phyloP scores from a whole-genome alignment of 2,329 filamentous ascomycete species.

The Rhinocladiella similis region DNA sequence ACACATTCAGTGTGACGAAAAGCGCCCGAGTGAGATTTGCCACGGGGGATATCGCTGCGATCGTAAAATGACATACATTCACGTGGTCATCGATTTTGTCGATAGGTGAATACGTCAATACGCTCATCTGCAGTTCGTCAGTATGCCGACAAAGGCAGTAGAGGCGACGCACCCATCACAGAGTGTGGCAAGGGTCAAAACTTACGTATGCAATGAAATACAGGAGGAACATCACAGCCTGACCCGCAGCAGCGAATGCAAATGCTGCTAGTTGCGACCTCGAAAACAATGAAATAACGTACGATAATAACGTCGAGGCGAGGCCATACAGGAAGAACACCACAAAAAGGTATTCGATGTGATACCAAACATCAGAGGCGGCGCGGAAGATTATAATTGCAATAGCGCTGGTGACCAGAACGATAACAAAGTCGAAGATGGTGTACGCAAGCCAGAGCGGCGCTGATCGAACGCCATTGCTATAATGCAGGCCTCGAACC shows the following conservation, averaged over 20 bases:
- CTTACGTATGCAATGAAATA: slow-evolving; percentile 67
- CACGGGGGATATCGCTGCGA: slow-evolving; percentile 73
- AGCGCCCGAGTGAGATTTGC: slow-evolving; percentile 73
- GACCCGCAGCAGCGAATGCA: slow-evolving; percentile 75
- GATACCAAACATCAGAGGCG: slow-evolving; percentile 67
- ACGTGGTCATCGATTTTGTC: slow-evolving; percentile 68
- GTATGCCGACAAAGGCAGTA: no score
- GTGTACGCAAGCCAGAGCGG: slow-evolving; percentile 85
- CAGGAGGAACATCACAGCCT: slow-evolving; percentile 69
- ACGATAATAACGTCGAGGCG: slow-evolving; percentile 72
- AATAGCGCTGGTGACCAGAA: slow-evolving; percentile 66
- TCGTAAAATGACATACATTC: slow-evolving; percentile 70
- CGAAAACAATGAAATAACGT: slow-evolving; percentile 78
- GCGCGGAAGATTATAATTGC: slow-evolving; percentile 69
- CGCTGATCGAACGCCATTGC: slow-evolving; percentile 79
- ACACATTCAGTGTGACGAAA: slow-evolving; percentile 78
- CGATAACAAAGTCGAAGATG: slow-evolving; percentile 75
- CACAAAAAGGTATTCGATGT: slow-evolving; percentile 77
- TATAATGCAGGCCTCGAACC: slow-evolving; percentile 84
- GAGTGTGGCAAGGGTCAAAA: no score
- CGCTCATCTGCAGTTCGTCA: slow-evolving; percentile 47
- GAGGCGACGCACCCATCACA: no score
- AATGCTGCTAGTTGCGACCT: slow-evolving; percentile 80
- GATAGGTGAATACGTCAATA: slow-evolving; percentile 72
- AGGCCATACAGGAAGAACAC: slow-evolving; percentile 80